phyloP scores from a whole-genome alignment of 768 basidiomycete species.

The Mycena haematopus region DNA sequence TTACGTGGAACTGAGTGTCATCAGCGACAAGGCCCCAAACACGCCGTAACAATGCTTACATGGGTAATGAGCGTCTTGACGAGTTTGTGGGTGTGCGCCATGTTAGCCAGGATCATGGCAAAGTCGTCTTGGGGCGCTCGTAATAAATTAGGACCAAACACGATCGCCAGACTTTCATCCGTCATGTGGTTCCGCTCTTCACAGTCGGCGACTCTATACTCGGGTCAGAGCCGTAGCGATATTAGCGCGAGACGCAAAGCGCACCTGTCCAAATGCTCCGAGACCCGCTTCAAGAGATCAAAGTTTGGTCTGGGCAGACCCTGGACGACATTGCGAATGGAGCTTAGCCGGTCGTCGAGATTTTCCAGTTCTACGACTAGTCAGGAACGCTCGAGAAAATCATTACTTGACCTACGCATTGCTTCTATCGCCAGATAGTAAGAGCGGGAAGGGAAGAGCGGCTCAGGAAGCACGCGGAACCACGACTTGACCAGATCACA shows the following conservation, averaged over 20 bases:
- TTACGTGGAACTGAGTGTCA: conserved; percentile 57
- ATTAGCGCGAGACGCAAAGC: conserved; percentile 27
- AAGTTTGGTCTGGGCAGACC: conserved; percentile 76
- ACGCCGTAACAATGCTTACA: conserved; percentile 49
- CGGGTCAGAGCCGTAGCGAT: not conserved
- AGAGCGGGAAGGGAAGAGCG: conserved; percentile 72
- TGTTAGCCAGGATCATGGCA: conserved; percentile 77
- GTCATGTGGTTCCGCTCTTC: conserved; percentile 93
- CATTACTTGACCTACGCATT: conserved; percentile 61
- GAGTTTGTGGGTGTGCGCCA: conserved; percentile 79
- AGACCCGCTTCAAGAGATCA: conserved; percentile 77
- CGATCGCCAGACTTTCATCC: conserved; percentile 82
- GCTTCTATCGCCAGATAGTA: conserved; percentile 76
- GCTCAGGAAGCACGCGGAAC: conserved; percentile 84
- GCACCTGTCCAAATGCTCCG: conserved; percentile 83
- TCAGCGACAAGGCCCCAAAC: conserved; percentile 16
- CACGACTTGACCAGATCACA: conserved; percentile 86
- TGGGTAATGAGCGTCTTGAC: conserved; percentile 79
- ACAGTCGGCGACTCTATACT: conserved; percentile 78
- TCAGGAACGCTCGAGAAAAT: not conserved
- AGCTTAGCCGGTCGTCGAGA: conserved; percentile 66
- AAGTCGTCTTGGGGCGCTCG: conserved; percentile 83
- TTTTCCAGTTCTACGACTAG: conserved; percentile 65
- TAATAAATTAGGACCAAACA: conserved; percentile 83
- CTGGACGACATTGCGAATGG: conserved; percentile 72